Evolutionary conservation across 495 filamentous ascomycete species (phyloP).

Genomic region (Halenospora varia): DNA sequence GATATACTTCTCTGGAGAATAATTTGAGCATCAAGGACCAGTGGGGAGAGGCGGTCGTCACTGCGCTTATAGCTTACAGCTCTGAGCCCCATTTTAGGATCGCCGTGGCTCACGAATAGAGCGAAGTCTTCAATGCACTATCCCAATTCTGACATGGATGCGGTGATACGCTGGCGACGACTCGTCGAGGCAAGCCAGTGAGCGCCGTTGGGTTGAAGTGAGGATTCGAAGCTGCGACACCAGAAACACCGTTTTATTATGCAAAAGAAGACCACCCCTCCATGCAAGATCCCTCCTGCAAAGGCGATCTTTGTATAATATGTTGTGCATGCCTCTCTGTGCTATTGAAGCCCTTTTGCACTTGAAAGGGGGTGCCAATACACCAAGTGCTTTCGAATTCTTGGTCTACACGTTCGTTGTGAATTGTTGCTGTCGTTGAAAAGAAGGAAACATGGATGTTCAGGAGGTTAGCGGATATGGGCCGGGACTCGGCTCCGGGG

Average conservation of each 20-base stretch:
- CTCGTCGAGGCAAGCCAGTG: not conserved
- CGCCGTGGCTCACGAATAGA: not conserved
- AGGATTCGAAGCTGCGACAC: conserved; percentile 10
- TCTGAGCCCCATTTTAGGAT: not conserved
- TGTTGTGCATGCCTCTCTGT: not conserved
- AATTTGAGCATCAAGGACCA: no score
- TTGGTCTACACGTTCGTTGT: no score
- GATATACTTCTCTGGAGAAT: not conserved
- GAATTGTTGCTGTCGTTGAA: no score
- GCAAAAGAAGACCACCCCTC: conserved; percentile 3
- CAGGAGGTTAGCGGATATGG: no score
- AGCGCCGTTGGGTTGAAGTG: conserved; percentile 2
- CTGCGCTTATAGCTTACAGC: not conserved
- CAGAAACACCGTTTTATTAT: conserved; percentile 12
- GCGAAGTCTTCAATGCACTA: not conserved
- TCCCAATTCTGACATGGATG: conserved; percentile 14
- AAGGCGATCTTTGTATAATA: not conserved
- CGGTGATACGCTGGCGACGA: conserved; percentile 14
- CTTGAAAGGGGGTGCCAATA: no score
- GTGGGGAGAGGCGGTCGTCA: not conserved
- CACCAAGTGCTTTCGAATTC: no score
- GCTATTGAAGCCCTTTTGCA: not conserved
- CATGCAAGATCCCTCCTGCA: conserved; percentile 2
- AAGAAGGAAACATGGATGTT: no score
- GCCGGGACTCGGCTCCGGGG: no score